A percentile compares a stretch with the other conserved stretches of the same genome.
phyloP scores from a whole-genome alignment of 768 basidiomycete genomes.

The Suillus tomentosus region DNA sequence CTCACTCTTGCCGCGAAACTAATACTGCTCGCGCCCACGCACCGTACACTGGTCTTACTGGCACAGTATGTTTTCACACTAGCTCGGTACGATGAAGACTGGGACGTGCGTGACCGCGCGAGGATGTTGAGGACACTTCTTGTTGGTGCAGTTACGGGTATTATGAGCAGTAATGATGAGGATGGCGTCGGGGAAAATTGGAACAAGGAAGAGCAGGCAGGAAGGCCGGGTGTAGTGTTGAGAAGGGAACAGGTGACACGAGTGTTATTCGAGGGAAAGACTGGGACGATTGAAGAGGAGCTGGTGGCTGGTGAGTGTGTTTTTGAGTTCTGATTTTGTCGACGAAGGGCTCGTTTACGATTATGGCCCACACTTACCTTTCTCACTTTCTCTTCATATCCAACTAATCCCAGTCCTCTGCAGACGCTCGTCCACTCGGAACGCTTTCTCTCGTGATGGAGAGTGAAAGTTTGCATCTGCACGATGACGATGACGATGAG shows the following conservation, averaged over 20 bases:
- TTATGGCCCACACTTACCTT: conserved; percentile 1
- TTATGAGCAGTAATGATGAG: conserved; percentile 40
- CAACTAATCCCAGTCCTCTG: conserved; percentile 33
- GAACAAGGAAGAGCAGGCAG: background rate
- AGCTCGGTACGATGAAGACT: conserved; percentile 85
- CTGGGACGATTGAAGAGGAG: conserved; percentile 44
- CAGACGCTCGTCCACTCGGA: conserved; percentile 51
- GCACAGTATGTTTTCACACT: conserved; percentile 76
- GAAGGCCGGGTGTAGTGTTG: conserved; percentile 62
- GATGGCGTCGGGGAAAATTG: conserved; percentile 32
- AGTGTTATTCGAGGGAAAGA: conserved; percentile 80
- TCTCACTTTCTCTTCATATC: conserved; percentile 13
- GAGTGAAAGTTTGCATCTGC: conserved; percentile 41
- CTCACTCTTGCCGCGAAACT: conserved; percentile 88
- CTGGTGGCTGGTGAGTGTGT: conserved; percentile 33
- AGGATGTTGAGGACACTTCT: conserved; percentile 78
- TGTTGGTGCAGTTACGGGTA: conserved; percentile 48
- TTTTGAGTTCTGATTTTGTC: conserved; percentile 6
- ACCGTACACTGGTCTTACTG: conserved; percentile 53
- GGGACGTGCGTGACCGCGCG: conserved; percentile 89
- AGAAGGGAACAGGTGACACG: conserved; percentile 79
- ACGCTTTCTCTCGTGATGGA: conserved; percentile 65
- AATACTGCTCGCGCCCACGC: conserved; percentile 62
- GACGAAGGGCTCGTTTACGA: background rate
- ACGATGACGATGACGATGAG: conserved; percentile 38